These are phyloP conservation scores for Pleurotus salmoneostramineus DNA, from an alignment of 768 basidiomycete species.

Conservation along the genomic window DNA sequence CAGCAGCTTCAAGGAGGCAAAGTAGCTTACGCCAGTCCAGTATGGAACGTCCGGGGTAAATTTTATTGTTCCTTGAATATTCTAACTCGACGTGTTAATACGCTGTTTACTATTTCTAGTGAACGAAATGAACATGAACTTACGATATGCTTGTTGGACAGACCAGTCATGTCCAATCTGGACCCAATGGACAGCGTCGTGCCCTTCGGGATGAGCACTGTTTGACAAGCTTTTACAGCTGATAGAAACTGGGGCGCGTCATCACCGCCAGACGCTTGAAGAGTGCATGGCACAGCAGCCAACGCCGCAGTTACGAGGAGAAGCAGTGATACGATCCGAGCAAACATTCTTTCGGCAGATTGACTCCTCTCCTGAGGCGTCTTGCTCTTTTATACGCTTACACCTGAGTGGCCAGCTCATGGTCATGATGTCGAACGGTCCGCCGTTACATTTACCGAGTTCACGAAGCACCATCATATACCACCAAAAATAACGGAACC, in stretches of 20 bases:
- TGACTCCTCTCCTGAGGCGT: background rate
- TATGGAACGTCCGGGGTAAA: slow-evolving; percentile 49
- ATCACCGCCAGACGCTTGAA: slow-evolving; percentile 42
- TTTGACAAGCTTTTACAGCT: slow-evolving; percentile 37
- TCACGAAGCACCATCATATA: background rate
- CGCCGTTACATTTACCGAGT: background rate
- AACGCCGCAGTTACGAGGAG: background rate
- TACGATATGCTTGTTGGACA: slow-evolving; percentile 47
- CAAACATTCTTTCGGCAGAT: background rate
- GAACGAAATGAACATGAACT: slow-evolving; percentile 7
- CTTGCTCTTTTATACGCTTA: background rate
- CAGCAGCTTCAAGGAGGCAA: background rate
- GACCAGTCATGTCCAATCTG: slow-evolving; percentile 50
- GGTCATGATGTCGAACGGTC: background rate
- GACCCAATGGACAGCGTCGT: slow-evolving; percentile 50
- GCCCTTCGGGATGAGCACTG: slow-evolving; percentile 36
- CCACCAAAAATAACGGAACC: background rate
- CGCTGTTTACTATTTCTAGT: background rate
- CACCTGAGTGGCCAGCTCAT: background rate
- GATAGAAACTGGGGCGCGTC: slow-evolving; percentile 45
- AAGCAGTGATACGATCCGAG: background rate
- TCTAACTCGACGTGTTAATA: slow-evolving; percentile 21
- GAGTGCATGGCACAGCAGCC: slow-evolving; percentile 28
- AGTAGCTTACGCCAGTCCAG: slow-evolving; percentile 40
- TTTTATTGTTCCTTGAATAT: slow-evolving; percentile 44